Conservation (phyloP, 305 asterid genomes). For the Galium porrigens region DNA sequence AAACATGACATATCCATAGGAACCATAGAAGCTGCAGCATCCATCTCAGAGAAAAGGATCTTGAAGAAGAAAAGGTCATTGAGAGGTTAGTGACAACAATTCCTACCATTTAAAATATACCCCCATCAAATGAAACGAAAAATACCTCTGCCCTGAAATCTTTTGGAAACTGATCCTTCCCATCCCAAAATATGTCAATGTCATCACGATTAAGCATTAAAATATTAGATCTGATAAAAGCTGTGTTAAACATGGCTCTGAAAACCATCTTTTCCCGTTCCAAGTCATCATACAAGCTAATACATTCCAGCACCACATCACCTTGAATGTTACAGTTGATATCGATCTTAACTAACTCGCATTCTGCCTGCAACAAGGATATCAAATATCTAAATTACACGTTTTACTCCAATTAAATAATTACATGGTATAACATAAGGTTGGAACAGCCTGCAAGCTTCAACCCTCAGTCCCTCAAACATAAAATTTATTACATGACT, state of each 20-base stretch:
- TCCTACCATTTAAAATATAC: constrained; percentile 16
- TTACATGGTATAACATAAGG: neutral
- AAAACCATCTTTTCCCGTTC: constrained; percentile 80
- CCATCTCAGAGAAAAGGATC: constrained; percentile 94
- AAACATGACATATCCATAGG: constrained; percentile 57
- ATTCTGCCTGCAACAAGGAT: constrained; percentile 51
- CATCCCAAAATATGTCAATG: constrained; percentile 71
- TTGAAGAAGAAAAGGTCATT: constrained; percentile 27
- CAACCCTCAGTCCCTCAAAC: neutral
- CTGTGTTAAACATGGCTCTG: constrained; percentile 85
- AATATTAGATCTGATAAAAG: constrained; percentile 84
- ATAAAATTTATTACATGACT: neutral
- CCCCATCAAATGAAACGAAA: constrained; percentile 14
- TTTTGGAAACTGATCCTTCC: constrained; percentile 68
- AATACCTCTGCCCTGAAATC: constrained; percentile 85
- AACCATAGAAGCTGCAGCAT: constrained; percentile 46
- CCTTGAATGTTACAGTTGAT: constrained; percentile 81
- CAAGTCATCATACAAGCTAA: constrained; percentile 60
- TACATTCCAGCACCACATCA: constrained; percentile 84
- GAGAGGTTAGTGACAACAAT: constrained; percentile 16
- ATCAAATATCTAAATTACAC: neutral
- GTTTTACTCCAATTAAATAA: neutral
- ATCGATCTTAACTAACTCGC: constrained; percentile 71
- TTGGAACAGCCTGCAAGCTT: constrained; percentile 1
- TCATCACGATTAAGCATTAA: constrained; percentile 79